Evolutionary conservation across 129 eudicot genomes (phyloP).

Genomic region (Escallonia herrerae): DNA sequence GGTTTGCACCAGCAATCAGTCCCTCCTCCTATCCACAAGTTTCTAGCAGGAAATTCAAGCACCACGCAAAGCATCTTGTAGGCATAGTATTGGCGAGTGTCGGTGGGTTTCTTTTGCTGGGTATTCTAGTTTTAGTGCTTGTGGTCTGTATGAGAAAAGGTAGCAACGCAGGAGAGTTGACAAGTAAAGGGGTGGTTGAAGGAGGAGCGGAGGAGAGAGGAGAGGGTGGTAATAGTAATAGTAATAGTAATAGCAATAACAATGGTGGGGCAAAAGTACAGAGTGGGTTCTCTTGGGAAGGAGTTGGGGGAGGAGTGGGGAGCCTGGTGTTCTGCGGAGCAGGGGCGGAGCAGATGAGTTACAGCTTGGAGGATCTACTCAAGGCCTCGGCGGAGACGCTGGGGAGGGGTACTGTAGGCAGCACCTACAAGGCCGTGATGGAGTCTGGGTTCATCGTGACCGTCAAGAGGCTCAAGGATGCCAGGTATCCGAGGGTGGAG

Average conservation of each 20-base stretch:
- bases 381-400: conserved; percentile 97
- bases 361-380: conserved; percentile 68
- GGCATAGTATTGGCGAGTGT: conserved; percentile 34
- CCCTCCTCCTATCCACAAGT: conserved; percentile 15
- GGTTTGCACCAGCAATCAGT: conserved; percentile 25
- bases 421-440: conserved; percentile 96
- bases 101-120: conserved; percentile 37
- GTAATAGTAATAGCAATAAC: no score
- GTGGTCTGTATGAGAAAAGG: conserved; percentile 14
- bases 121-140: conserved; percentile 15
- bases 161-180: conserved; percentile 1
- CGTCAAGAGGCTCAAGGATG: conserved; percentile 85
- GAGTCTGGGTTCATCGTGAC: conserved; percentile 88
- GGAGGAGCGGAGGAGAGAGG: conserved; percentile 15
- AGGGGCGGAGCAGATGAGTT: conserved; percentile 67
- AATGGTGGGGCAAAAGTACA: conserved; percentile 23
- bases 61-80: conserved; percentile 24
- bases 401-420: conserved; percentile 90
- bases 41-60: conserved; percentile 5
- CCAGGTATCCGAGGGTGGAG: conserved; percentile 70
- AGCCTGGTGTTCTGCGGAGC: conserved; percentile 62
- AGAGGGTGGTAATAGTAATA: conserved; percentile 12
- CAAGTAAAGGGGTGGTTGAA: conserved; percentile 13
- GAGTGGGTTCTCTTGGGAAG: conserved; percentile 58
- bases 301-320: conserved; percentile 58